phyloP scores from a whole-genome alignment of 352 stramenopile species.

The Halophytophthora polymorphica region DNA sequence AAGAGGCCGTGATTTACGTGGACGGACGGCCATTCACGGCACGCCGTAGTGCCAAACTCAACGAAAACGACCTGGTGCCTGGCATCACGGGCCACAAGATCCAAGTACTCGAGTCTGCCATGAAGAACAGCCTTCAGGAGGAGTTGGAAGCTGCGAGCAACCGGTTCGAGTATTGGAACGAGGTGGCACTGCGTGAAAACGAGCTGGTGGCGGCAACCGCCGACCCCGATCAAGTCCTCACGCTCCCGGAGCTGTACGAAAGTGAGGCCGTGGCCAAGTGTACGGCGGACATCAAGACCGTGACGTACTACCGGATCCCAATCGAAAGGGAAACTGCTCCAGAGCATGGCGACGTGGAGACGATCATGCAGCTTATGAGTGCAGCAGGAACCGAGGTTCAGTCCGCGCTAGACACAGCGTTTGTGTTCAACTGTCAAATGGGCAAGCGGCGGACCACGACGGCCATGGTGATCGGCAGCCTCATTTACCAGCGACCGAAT shows the following conservation, averaged over 20 bases:
- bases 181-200: constrained; percentile 62
- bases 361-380: constrained; percentile 60
- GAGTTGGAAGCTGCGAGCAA: constrained; percentile 42
- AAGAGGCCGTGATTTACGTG: constrained; percentile 86
- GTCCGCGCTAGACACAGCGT: constrained; percentile 47
- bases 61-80: constrained; percentile 81
- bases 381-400: constrained; percentile 16
- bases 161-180: constrained; percentile 81
- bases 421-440: constrained; percentile 90
- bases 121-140: constrained; percentile 79
- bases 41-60: constrained; percentile 66
- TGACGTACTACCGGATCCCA: constrained; percentile 68
- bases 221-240: constrained; percentile 47
- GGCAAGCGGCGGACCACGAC: constrained; percentile 82
- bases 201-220: constrained; percentile 43
- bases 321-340: constrained; percentile 83
- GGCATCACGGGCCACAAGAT: constrained; percentile 82
- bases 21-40: constrained; percentile 70
- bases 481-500: constrained; percentile 55
- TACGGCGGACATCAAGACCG: constrained; percentile 35
- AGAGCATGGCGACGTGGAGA: constrained; percentile 71
- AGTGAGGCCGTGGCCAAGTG: constrained; percentile 30
- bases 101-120: constrained; percentile 73
- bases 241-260: constrained; percentile 67
- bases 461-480: constrained; percentile 59